A percentile compares a stretch with the other conserved stretches of the same genome.
phyloP scores from a whole-genome alignment of 805 yeast genomes.

The Ogataea wickerhamii region DNA sequence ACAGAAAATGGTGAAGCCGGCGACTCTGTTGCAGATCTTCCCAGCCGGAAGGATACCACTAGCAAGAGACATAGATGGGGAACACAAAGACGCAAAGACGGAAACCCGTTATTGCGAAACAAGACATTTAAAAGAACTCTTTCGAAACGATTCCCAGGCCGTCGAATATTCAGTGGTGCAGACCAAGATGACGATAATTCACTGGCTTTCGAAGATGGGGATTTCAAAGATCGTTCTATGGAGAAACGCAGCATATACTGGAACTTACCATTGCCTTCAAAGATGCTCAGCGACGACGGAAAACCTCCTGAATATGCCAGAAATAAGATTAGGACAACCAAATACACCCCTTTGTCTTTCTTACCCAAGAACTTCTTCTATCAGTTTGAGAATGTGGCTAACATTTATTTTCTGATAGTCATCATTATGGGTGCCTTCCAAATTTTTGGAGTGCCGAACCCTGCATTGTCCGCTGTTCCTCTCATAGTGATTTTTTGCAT shows the following conservation, averaged over 20 bases:
- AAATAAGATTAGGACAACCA: slow-evolving; percentile 92
- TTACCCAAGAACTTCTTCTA: slow-evolving; percentile 76
- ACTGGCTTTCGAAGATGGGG: slow-evolving; percentile 34
- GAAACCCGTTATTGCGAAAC: slow-evolving; percentile 58
- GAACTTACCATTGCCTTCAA: slow-evolving; percentile 59
- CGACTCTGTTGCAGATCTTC: slow-evolving; percentile 23
- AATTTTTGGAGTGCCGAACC: slow-evolving; percentile 78
- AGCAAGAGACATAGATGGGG: slow-evolving; percentile 89
- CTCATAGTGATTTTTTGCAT: slow-evolving; percentile 70
- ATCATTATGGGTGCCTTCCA: slow-evolving; percentile 76
- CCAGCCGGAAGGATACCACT: slow-evolving; percentile 41
- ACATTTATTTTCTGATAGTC: slow-evolving; percentile 76
- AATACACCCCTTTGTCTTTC: slow-evolving; percentile 87
- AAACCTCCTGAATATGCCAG: slow-evolving; percentile 67
- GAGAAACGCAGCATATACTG: slow-evolving; percentile 49
- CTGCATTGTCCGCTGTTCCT: slow-evolving; percentile 73
- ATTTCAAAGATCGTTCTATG: slow-evolving; percentile 25
- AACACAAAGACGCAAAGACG: slow-evolving; percentile 73
- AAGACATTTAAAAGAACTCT: slow-evolving; percentile 45
- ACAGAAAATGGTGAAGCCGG: slow-evolving; percentile 21
- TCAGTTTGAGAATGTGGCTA: slow-evolving; percentile 89
- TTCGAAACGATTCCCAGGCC: slow-evolving; percentile 20
- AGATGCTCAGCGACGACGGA: slow-evolving; percentile 49
- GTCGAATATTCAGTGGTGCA: slow-evolving; percentile 22
- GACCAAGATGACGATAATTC: slow-evolving; percentile 14